Evolutionary conservation across 768 basidiomycete genomes (phyloP).

Genomic region (Hypholoma sublateritium): DNA sequence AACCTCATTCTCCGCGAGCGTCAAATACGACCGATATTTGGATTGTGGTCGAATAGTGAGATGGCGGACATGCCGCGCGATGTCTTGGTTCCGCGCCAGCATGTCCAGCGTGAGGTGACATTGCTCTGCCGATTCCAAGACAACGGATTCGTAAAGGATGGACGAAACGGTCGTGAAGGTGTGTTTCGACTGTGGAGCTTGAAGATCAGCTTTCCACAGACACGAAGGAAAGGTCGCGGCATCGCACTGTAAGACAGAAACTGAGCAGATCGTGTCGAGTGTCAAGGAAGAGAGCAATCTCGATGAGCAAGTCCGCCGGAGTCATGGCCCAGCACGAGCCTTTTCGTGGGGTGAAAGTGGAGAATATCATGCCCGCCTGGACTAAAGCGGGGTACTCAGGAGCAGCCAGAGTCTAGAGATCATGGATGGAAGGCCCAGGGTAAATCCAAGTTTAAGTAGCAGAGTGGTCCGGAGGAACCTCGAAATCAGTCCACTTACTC

Average conservation of each 20-base stretch:
- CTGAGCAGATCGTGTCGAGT: constrained; percentile 55
- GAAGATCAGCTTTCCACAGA: neutral
- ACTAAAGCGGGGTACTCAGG: too few species aligned
- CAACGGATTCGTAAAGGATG: constrained; percentile 59
- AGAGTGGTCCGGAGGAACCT: too few species aligned
- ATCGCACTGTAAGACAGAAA: constrained; percentile 59
- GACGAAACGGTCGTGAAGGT: constrained; percentile 54
- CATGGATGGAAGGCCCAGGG: too few species aligned
- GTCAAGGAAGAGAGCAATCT: constrained; percentile 57
- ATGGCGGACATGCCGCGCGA: constrained; percentile 68
- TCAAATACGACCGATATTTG: constrained; percentile 20
- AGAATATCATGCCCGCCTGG: neutral
- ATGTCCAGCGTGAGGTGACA: constrained; percentile 64
- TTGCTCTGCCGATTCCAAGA: constrained; percentile 55
- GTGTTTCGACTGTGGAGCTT: constrained; percentile 45
- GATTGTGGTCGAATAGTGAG: constrained; percentile 49
- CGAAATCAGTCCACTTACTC: too few species aligned
- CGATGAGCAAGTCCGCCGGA: constrained; percentile 67
- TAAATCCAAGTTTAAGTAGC: too few species aligned
- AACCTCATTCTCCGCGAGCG: constrained; percentile 29
- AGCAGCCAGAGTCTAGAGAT: too few species aligned
- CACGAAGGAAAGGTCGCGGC: neutral
- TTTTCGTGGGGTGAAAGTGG: neutral
- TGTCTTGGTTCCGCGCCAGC: constrained; percentile 51
- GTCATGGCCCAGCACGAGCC: constrained; percentile 14